phyloP scores from a whole-genome alignment of 345 rosid species.

The Mallotus nudiflorus region DNA sequence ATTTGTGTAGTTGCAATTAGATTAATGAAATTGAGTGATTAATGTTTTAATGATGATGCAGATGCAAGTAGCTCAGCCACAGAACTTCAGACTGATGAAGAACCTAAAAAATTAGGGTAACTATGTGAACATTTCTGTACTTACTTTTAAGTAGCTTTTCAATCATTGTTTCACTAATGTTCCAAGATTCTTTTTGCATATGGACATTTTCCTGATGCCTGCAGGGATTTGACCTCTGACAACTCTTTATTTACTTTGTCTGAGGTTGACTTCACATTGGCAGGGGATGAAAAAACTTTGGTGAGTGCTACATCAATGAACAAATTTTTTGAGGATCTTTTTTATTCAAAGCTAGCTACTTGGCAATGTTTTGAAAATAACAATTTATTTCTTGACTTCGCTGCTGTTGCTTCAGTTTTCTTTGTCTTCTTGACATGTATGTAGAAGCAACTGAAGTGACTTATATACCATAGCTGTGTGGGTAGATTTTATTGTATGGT shows the following conservation, averaged over 20 bases:
- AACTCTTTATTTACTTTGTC: slow-evolving; percentile 60
- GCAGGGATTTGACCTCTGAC: slow-evolving; percentile 55
- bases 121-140: slow-evolving; percentile 1
- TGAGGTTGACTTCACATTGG: slow-evolving; percentile 61
- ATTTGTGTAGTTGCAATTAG: background rate
- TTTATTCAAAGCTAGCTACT: slow-evolving; percentile 7
- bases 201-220: slow-evolving; percentile 23
- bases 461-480: background rate
- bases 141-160: slow-evolving; percentile 6
- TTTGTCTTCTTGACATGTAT: background rate
- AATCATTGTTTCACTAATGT: background rate
- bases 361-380: background rate
- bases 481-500: background rate
- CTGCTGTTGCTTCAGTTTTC: background rate
- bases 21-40: slow-evolving; percentile 2
- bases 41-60: slow-evolving; percentile 26
- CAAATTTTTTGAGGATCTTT: background rate
- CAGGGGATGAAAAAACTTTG: slow-evolving; percentile 60
- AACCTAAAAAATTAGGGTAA: slow-evolving; percentile 44
- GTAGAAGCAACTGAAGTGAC: background rate
- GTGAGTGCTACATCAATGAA: slow-evolving; percentile 46
- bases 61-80: slow-evolving; percentile 49
- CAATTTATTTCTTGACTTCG: background rate
- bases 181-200: background rate
- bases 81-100: slow-evolving; percentile 45